Percentiles rank a stretch among this genome's conserved stretches.
Conservation (phyloP, 1,139 yeast genomes). For the Pichia cactophila region DNA sequence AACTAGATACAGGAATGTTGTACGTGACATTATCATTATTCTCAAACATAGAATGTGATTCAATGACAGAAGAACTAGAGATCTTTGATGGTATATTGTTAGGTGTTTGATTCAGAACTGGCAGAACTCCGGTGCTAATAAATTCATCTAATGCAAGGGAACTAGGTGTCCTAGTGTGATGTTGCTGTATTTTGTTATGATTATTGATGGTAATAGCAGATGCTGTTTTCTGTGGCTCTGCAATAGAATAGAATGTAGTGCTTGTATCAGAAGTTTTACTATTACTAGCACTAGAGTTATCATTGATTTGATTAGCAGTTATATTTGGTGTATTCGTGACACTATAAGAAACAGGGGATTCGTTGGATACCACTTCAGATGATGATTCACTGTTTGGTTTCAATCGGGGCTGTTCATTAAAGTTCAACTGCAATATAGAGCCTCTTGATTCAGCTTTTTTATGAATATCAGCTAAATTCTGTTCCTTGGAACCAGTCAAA, state of each 20-base stretch:
- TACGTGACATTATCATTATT: slow-evolving; percentile 7
- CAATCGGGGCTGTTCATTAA: slow-evolving; percentile 2
- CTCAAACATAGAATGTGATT: slow-evolving; percentile 15
- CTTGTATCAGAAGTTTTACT: neutral
- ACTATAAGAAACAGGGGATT: slow-evolving; percentile 3
- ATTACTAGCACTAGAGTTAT: neutral
- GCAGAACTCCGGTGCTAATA: slow-evolving; percentile 24
- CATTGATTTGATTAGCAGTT: neutral
- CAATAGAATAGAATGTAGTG: slow-evolving; percentile 7
- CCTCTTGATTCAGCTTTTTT: slow-evolving; percentile 7
- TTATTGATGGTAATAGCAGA: slow-evolving; percentile 1
- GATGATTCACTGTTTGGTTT: neutral
- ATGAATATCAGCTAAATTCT: neutral
- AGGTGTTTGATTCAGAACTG: slow-evolving; percentile 7
- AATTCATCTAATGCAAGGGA: slow-evolving; percentile 23
- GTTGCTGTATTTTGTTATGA: slow-evolving; percentile 10
- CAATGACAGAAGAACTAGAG: neutral
- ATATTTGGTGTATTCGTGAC: neutral
- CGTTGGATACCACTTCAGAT: neutral
- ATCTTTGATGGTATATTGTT: slow-evolving; percentile 1
- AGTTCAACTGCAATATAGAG: slow-evolving; percentile 5
- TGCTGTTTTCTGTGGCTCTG: slow-evolving; percentile 14
- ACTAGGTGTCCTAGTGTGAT: slow-evolving; percentile 21
- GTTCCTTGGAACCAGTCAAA: slow-evolving; percentile 5
- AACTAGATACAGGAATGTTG: slow-evolving; percentile 7